Evolutionary conservation across 1,284 basidiomycete species (phyloP), one percentile per base, ranked within the genome.

Genomic region (Naganishia albida): DNA sequence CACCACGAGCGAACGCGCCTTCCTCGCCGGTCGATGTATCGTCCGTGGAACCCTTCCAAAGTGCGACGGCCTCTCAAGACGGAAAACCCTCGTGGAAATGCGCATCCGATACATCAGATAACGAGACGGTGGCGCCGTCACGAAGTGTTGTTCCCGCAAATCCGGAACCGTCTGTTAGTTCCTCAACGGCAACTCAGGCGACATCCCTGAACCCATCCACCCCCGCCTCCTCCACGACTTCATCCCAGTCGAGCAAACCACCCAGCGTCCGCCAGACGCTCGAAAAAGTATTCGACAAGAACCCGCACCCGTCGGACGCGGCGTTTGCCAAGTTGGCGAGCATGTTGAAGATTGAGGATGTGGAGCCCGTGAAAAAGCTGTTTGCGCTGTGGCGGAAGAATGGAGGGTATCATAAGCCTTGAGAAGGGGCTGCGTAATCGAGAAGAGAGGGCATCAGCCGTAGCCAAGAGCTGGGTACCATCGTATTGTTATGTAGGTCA

Each of bases 241-340:
- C 51, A 1, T 7, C 30, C n/a, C 10, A 42, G 7, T 44, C 12
- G 12, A 18, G 30, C 26, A 34, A 39, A 7, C 15, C 56, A 16
- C 38, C 56, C 10, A 60, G 46, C 44, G 56, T 60, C 2, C 44
- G 56, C 7, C 46, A 38, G 7, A 60, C 56, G 20, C 46, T 60
- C 46, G 56, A 60, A 49, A 48, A 48, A 39, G 56, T 60, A 30
- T 60, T 60, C 28, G 46, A 46, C 23, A 49, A 50, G 56, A 60
- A 60, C 46, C 46, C 56, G 28, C n/a, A 39, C 20, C 56, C 56
- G 13, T 60, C 56, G 15, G 46, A 60, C 18, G 44, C 46, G n/a
- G 56, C 26, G 12, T 50, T 60, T 25, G 25, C 28, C 28, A 60
- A 60, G 25, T 7, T 60, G 40, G 56, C 56, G 38, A 39, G 18